These are phyloP conservation scores for Pelargonium myrrhifolium DNA, from an alignment of 441 rosid genomes.

Conservation along the genomic window DNA sequence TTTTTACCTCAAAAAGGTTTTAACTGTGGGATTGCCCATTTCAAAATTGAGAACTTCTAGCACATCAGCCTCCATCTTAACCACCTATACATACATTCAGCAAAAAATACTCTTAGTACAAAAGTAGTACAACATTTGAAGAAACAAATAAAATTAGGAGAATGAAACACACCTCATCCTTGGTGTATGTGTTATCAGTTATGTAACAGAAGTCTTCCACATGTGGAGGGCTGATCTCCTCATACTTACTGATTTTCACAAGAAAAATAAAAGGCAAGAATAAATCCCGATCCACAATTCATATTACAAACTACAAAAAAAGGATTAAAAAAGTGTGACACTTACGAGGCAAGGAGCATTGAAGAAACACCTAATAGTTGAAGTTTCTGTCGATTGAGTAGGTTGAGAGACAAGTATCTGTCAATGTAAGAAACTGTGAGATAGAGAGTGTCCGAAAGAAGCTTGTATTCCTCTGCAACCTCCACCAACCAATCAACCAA, in stretches of 20 bases:
- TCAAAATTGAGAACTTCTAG: background rate
- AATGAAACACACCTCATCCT: constrained; percentile 26
- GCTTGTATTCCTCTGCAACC: constrained; percentile 37
- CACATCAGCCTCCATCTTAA: background rate
- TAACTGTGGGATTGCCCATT: background rate
- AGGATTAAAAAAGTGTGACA: background rate
- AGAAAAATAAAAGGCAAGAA: constrained; percentile 1
- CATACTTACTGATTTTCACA: constrained; percentile 28
- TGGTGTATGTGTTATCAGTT: constrained; percentile 36
- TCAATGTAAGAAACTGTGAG: constrained; percentile 34
- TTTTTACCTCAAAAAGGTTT: background rate
- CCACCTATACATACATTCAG: background rate
- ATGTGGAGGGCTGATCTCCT: constrained; percentile 33
- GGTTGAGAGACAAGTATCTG: constrained; percentile 27
- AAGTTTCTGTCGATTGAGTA: constrained; percentile 28
- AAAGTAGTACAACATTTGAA: background rate
- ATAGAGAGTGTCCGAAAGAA: constrained; percentile 36
- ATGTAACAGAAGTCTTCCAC: constrained; percentile 31
- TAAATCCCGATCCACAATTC: background rate
- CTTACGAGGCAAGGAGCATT: constrained; percentile 31
- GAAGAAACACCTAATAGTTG: constrained; percentile 29
- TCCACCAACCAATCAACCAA: constrained; percentile 42
- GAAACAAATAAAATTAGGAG: background rate
- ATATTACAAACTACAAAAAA: background rate
- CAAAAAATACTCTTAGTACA: background rate